phyloP scores from a whole-genome alignment of 2,329 filamentous ascomycete genomes.

The Corynespora cassiicola region DNA sequence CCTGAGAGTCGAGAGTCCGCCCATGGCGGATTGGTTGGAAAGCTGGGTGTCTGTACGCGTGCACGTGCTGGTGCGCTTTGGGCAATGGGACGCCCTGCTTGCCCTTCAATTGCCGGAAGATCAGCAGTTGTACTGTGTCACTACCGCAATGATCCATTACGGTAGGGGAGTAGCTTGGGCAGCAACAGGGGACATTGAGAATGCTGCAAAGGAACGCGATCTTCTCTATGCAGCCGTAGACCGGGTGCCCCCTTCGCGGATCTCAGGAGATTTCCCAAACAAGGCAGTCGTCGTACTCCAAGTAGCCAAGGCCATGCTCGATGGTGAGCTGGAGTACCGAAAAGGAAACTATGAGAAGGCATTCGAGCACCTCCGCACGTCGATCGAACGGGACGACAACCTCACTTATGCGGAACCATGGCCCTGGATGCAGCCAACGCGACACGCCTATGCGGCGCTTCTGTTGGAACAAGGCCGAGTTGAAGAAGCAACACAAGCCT shows the following conservation, averaged over 20 bases:
- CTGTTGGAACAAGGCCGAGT: slow-evolving; percentile 68
- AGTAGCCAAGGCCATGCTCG: slow-evolving; percentile 68
- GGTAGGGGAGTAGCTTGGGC: slow-evolving; percentile 72
- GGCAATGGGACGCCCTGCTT: slow-evolving; percentile 72
- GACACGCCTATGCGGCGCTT: slow-evolving; percentile 74
- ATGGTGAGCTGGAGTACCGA: slow-evolving; percentile 77
- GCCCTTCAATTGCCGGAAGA: slow-evolving; percentile 64
- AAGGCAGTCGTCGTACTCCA: slow-evolving; percentile 67
- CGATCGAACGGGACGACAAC: slow-evolving; percentile 66
- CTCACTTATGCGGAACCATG: slow-evolving; percentile 77
- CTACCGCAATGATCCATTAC: slow-evolving; percentile 72
- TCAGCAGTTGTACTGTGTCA: slow-evolving; percentile 68
- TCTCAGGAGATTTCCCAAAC: slow-evolving; percentile 70
- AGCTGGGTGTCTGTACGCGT: slow-evolving; percentile 71
- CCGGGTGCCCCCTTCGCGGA: slow-evolving; percentile 64
- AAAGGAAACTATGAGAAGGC: slow-evolving; percentile 63
- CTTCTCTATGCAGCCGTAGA: slow-evolving; percentile 61
- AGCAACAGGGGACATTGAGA: slow-evolving; percentile 60
- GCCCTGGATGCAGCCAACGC: slow-evolving; percentile 79
- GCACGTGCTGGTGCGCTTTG: slow-evolving; percentile 77
- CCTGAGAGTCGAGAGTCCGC: slow-evolving; percentile 68
- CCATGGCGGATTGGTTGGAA: slow-evolving; percentile 83
- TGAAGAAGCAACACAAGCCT: slow-evolving; percentile 45
- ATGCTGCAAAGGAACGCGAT: slow-evolving; percentile 60
- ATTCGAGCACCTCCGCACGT: slow-evolving; percentile 64